Percentiles rank a stretch among this genome's conserved stretches.
phyloP scores from a whole-genome alignment of 108 stramenopile genomes.

The Ochromonas danica region DNA sequence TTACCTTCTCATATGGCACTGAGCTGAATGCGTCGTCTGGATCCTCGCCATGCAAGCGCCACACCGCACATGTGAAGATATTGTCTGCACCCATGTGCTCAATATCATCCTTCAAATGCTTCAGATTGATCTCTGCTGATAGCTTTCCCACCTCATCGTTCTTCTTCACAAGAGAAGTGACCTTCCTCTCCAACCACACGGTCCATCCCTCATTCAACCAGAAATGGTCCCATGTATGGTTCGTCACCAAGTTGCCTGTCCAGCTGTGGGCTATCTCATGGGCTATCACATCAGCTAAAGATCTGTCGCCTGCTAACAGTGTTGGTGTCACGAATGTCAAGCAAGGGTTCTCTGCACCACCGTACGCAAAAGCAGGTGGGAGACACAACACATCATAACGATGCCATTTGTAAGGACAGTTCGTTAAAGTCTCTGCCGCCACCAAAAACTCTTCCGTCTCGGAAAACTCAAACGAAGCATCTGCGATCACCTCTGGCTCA shows the following conservation, averaged over 20 bases:
- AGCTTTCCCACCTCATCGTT: background rate
- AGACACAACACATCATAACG: slow-evolving; percentile 92
- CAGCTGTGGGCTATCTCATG: slow-evolving; percentile 74
- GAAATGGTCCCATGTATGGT: slow-evolving; percentile 83
- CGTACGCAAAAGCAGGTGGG: slow-evolving; percentile 94
- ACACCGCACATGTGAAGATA: slow-evolving; percentile 70
- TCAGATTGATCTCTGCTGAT: slow-evolving; percentile 63
- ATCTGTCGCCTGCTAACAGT: slow-evolving; percentile 82
- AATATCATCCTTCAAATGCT: slow-evolving; percentile 65
- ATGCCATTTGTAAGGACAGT: slow-evolving; percentile 77
- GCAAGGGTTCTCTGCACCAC: slow-evolving; percentile 84
- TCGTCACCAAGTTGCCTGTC: slow-evolving; percentile 96
- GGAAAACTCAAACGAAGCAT: slow-evolving; percentile 84
- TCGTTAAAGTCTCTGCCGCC: slow-evolving; percentile 71
- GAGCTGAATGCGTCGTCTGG: slow-evolving; percentile 92
- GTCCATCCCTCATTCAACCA: slow-evolving; percentile 99
- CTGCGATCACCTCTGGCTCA: slow-evolving; percentile 82
- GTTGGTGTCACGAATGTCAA: slow-evolving; percentile 95
- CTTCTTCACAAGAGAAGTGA: slow-evolving; percentile 70
- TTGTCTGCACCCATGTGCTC: slow-evolving; percentile 48
- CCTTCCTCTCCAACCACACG: slow-evolving; percentile 90
- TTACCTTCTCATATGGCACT: slow-evolving; percentile 64
- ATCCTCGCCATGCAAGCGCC: slow-evolving; percentile 75
- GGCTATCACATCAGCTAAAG: slow-evolving; percentile 92
- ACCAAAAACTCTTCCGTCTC: slow-evolving; percentile 86